Evolutionary conservation across 495 filamentous ascomycete species (phyloP), one percentile per base, ranked within the genome.

Genomic region (Daldinia caldariorum): DNA sequence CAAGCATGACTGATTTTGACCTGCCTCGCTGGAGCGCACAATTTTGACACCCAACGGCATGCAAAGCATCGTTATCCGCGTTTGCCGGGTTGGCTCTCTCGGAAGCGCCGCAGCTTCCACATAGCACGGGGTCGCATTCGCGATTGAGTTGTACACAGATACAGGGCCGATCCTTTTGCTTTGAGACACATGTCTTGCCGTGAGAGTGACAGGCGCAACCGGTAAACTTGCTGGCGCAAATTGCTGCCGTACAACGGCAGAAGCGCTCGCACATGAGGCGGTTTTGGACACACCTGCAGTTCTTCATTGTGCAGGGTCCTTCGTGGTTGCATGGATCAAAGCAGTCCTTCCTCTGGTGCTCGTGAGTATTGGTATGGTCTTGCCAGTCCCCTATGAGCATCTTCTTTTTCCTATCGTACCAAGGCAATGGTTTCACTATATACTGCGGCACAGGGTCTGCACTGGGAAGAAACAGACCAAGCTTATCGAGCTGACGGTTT

Each of bases 81-180:
- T 89, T 89, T 9, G 79, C 74, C 0, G 89, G 90, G 74, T 91
- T 86, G 6, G 89, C 80, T 1, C 88, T 83, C 47, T 90, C 88
- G 9, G 67, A 70, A 0, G 89, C 89, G 16, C 90, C 90, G 66
- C 90, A 93, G 9, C 78, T 81, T 14, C 82, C 80, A 72, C 91
- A 93, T 29, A 92, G 80, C 39, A 90, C 86, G 0, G 89, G 84
- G 68, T 92, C 90, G 69, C 91, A 93, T 76, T 93, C 91, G 5
- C 91, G 84, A 68, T 88, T 88, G 49, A 89, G 80, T 60, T 80
- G 76, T 18, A 83, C 76, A 70, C 89, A 92, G 18, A 83, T 83
- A 73, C 89, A 92, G 9, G 82, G 81, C 20, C 72, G 75, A 41
- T 86, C 83, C 57, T 81, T 83, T 49, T 84, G 80, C 47, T 78